A percentile compares a stretch with the other conserved stretches of the same genome.
phyloP scores from a whole-genome alignment of 2,329 filamentous ascomycete genomes.

The Fusarium odoratissimum region DNA sequence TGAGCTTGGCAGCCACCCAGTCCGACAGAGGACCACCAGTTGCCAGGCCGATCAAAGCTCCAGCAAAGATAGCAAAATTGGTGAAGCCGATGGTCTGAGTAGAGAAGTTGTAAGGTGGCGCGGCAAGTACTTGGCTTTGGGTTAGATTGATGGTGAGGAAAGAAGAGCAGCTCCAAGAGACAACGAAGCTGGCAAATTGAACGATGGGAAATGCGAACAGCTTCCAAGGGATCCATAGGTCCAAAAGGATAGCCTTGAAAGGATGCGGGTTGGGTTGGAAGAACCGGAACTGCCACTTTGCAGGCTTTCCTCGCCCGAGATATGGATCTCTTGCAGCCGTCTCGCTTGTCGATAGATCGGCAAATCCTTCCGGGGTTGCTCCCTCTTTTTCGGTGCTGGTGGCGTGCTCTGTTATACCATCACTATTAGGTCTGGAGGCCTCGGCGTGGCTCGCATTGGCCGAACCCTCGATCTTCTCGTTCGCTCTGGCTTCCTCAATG shows the following conservation, averaged over 20 bases:
- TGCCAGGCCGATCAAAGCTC: neutral
- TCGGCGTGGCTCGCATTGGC: neutral
- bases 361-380: neutral
- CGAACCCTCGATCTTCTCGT: neutral
- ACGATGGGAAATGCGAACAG: neutral
- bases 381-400: neutral
- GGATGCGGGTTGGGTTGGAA: neutral
- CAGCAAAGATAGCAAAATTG: neutral
- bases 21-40: neutral
- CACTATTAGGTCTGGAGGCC: neutral
- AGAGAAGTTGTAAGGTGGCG: constrained; percentile 3
- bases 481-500: neutral
- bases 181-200: neutral
- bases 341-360: neutral
- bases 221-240: neutral
- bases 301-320: neutral
- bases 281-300: neutral
- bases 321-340: neutral
- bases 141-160: neutral
- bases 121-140: neutral
- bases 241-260: neutral
- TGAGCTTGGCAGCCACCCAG: neutral
- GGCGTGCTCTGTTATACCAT: neutral
- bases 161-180: constrained; percentile 1
- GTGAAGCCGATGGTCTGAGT: neutral